Percentiles rank a stretch among this genome's conserved stretches.
These are phyloP conservation scores for Fusarium lyarnte DNA, from an alignment of 2,329 filamentous ascomycete genomes.

Conservation along the genomic window DNA sequence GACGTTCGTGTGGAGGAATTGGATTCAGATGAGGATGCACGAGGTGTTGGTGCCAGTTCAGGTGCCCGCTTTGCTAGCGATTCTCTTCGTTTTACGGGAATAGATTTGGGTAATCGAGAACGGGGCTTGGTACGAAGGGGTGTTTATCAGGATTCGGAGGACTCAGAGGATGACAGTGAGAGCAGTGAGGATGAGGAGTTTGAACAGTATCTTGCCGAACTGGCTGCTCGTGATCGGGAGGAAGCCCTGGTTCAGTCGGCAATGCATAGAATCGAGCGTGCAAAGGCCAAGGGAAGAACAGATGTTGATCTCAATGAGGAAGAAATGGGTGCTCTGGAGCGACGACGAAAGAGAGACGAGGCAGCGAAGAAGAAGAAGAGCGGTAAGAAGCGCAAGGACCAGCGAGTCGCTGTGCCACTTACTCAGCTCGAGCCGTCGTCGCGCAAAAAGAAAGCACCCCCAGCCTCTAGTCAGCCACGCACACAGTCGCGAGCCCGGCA, in stretches of 20 bases:
- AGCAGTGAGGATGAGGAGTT: constrained; percentile 48
- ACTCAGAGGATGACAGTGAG: constrained; percentile 49
- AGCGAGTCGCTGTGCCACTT: constrained; percentile 63
- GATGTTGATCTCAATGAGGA: constrained; percentile 83
- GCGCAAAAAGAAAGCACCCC: constrained; percentile 48
- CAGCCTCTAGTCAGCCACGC: constrained; percentile 34
- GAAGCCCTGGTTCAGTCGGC: constrained; percentile 81
- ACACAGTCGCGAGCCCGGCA: constrained; percentile 52
- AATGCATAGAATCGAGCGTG: constrained; percentile 80
- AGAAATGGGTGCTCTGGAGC: constrained; percentile 83
- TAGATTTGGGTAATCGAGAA: constrained; percentile 60
- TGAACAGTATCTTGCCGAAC: constrained; percentile 63
- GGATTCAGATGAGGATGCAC: constrained; percentile 68
- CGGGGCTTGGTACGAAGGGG: constrained; percentile 52
- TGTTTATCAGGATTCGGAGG: constrained; percentile 48
- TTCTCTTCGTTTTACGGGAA: constrained; percentile 68
- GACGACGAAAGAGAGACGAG: constrained; percentile 67
- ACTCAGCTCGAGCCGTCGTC: constrained; percentile 59
- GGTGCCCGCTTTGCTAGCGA: constrained; percentile 65
- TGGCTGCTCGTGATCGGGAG: constrained; percentile 72
- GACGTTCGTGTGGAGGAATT: constrained; percentile 71
- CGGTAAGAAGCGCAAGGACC: constrained; percentile 54
- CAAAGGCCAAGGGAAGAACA: constrained; percentile 77
- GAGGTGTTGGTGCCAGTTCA: constrained; percentile 62
- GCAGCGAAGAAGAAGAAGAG: constrained; percentile 47